Evolutionary conservation across 371 early-diverging fungal genomes (phyloP).

Genomic region (Lichtheimia hyalospora): DNA sequence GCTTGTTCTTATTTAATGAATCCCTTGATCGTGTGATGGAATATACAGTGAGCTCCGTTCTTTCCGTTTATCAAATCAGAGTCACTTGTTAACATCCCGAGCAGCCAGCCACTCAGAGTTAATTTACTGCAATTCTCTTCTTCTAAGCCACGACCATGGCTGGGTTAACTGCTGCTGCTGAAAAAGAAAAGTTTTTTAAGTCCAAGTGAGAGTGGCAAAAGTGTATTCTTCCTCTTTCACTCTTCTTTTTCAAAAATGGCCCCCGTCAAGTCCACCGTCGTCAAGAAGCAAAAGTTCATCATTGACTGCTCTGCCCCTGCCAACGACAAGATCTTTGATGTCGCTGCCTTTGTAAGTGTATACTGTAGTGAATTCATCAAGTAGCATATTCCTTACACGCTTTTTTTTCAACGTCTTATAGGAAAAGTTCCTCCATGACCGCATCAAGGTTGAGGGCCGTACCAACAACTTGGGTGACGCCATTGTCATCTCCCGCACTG

Average conservation of each 20-base stretch:
- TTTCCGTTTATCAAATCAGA: no score
- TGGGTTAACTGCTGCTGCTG: no score
- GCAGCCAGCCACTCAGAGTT: no score
- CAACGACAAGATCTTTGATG: conserved; percentile 95
- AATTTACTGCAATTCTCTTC: no score
- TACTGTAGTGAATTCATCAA: no score
- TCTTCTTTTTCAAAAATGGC: conserved; percentile 37
- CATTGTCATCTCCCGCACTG: conserved; percentile 81
- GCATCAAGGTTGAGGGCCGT: conserved; percentile 97
- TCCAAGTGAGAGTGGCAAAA: no score
- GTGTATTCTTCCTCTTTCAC: conserved; percentile 12
- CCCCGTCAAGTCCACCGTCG: conserved; percentile 48
- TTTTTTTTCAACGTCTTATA: background rate
- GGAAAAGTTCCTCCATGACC: conserved; percentile 97
- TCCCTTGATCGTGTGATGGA: no score
- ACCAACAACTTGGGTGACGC: conserved; percentile 93
- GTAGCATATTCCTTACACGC: background rate
- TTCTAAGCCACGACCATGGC: no score
- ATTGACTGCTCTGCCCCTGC: conserved; percentile 95
- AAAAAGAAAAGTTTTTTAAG: no score
- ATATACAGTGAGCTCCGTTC: no score
- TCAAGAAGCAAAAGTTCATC: conserved; percentile 75
- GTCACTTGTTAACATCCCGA: no score
- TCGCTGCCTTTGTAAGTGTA: conserved; percentile 87
- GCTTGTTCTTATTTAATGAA: no score